phyloP scores from a whole-genome alignment of 179 eudicot genomes.

The Corrigiola litoralis region DNA sequence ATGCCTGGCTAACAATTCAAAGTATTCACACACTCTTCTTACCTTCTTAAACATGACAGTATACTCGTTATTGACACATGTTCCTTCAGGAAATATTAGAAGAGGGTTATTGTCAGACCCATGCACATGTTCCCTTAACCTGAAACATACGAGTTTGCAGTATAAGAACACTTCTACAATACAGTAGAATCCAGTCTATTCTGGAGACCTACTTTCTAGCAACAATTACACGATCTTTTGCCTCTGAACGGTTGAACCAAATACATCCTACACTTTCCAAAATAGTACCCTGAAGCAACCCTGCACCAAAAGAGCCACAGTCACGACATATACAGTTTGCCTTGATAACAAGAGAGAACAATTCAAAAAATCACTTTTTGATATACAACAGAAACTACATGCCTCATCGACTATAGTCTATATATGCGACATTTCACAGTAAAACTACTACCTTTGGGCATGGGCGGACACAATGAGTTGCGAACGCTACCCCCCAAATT shows the following conservation, averaged over 20 bases:
- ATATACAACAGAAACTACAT: too few species aligned
- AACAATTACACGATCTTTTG: slow-evolving; percentile 87
- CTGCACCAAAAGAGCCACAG: slow-evolving; percentile 31
- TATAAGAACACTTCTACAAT: neutral
- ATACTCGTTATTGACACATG: slow-evolving; percentile 95
- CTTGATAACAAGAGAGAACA: neutral
- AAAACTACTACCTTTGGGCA: too few species aligned
- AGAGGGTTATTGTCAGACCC: slow-evolving; percentile 95
- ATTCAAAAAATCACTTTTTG: neutral
- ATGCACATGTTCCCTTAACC: slow-evolving; percentile 90
- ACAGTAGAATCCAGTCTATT: slow-evolving; percentile 6
- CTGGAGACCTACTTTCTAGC: slow-evolving; percentile 64
- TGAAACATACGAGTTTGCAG: slow-evolving; percentile 30
- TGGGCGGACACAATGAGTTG: too few species aligned
- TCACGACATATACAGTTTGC: neutral
- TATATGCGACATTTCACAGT: too few species aligned
- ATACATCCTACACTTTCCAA: slow-evolving; percentile 96
- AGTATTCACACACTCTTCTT: neutral
- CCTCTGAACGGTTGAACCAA: slow-evolving; percentile 93
- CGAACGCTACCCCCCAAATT: too few species aligned
- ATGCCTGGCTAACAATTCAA: neutral
- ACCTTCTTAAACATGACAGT: slow-evolving; percentile 99
- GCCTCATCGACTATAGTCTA: too few species aligned
- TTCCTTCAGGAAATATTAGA: slow-evolving; percentile 96
- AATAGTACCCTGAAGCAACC: slow-evolving; percentile 88